Conservation (phyloP, 495 filamentous ascomycete genomes). For the Oleoguttula mirabilis region DNA sequence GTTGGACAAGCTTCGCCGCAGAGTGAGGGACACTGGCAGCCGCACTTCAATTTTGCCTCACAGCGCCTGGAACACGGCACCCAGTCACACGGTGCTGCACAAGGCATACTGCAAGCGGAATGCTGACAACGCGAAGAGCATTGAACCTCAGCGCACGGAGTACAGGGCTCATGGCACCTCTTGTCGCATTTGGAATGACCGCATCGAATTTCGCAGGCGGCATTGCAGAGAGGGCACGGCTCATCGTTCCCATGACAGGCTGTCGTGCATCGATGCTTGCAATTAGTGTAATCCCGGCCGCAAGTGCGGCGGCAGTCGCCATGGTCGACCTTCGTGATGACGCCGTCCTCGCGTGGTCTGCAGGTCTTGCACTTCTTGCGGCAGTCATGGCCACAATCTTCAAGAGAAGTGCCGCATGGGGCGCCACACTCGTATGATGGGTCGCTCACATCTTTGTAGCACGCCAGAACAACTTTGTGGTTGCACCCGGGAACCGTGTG, state of each 20-base stretch:
- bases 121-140: slow-evolving; percentile 51
- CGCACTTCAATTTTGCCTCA: slow-evolving; percentile 42
- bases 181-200: slow-evolving; percentile 48
- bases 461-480: slow-evolving; percentile 42
- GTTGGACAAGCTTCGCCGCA: slow-evolving; percentile 56
- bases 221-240: slow-evolving; percentile 42
- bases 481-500: slow-evolving; percentile 40
- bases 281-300: slow-evolving; percentile 43
- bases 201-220: slow-evolving; percentile 49
- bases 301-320: slow-evolving; percentile 41
- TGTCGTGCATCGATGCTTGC: slow-evolving; percentile 43
- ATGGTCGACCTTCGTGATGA: slow-evolving; percentile 32
- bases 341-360: slow-evolving; percentile 23
- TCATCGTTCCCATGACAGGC: slow-evolving; percentile 44
- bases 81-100: slow-evolving; percentile 47
- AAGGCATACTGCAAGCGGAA: slow-evolving; percentile 47
- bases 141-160: slow-evolving; percentile 46
- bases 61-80: slow-evolving; percentile 59
- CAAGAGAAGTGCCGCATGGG: slow-evolving; percentile 35
- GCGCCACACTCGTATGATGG: slow-evolving; percentile 34
- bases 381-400: slow-evolving; percentile 55
- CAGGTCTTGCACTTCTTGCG: slow-evolving; percentile 40
- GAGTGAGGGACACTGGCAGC: slow-evolving; percentile 42
- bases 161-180: slow-evolving; percentile 51
- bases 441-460: slow-evolving; percentile 34